Evolutionary conservation across 805 yeast species (phyloP).

Genomic region (Hanseniaspora guilliermondii): DNA sequence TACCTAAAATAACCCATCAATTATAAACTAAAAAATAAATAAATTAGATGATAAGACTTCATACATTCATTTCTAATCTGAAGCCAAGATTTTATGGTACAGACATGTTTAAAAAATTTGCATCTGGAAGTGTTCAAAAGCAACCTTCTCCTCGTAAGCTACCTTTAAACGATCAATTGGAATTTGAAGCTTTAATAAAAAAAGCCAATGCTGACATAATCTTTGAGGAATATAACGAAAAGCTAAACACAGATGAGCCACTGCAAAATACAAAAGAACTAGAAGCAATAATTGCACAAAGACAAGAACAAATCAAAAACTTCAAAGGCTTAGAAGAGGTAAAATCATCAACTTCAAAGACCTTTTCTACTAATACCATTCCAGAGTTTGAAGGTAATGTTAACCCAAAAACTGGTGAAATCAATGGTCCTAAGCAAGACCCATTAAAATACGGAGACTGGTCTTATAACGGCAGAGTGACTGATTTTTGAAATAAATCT

Average conservation of each 20-base stretch:
- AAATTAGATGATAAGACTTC: neutral
- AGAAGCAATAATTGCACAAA: conserved; percentile 65
- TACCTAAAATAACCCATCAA: too few relatives aligned
- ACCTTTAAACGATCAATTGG: conserved; percentile 12
- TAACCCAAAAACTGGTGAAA: conserved; percentile 89
- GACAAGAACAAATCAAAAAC: conserved; percentile 62
- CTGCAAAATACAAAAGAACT: conserved; percentile 54
- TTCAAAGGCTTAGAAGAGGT: conserved; percentile 39
- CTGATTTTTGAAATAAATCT: conserved; percentile 55
- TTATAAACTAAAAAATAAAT: too few relatives aligned
- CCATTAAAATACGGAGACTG: conserved; percentile 86
- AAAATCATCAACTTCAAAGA: neutral
- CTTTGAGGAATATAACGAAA: conserved; percentile 10
- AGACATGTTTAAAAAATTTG: conserved; percentile 13
- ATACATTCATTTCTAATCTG: neutral
- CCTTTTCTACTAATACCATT: conserved; percentile 46
- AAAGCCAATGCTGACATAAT: conserved; percentile 8
- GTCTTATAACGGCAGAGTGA: conserved; percentile 90
- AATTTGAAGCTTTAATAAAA: conserved; percentile 6
- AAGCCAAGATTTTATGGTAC: conserved; percentile 3
- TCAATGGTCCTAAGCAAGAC: conserved; percentile 96
- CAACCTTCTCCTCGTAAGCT: conserved; percentile 27
- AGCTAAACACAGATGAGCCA: conserved; percentile 14
- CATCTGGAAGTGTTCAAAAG: conserved; percentile 10
- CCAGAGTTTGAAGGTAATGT: conserved; percentile 93